Conservation (phyloP, 441 rosid species). For the Euphorbia corollata region DNA sequence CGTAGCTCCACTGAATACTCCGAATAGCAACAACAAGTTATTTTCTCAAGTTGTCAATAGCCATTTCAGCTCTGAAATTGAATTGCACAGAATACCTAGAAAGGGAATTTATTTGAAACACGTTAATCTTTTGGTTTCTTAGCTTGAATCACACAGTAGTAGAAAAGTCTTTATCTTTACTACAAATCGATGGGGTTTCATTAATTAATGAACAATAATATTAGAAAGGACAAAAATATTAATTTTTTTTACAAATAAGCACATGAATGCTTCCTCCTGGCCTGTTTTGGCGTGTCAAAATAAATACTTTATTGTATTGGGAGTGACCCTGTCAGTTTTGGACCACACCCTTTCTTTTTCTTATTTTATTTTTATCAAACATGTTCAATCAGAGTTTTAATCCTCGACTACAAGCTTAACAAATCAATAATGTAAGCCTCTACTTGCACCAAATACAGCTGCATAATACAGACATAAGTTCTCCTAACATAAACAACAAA, state of each 20-base stretch:
- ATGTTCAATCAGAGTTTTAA: no score
- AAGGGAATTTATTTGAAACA: not conserved
- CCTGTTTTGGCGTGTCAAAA: not conserved
- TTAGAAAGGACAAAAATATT: not conserved
- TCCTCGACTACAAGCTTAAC: no score
- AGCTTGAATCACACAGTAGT: no score
- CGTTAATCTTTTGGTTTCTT: no score
- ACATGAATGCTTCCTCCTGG: not conserved
- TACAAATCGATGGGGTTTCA: not conserved
- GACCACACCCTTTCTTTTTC: no score
- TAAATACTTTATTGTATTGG: not conserved
- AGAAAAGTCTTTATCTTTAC: not conserved
- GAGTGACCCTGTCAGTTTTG: not conserved
- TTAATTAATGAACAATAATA: constrained; percentile 3
- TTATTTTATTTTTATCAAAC: no score
- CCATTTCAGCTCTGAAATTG: constrained; percentile 30
- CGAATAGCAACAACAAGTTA: constrained; percentile 71
- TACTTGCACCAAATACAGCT: no score
- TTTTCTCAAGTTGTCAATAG: constrained; percentile 48
- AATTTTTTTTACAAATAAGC: not conserved
- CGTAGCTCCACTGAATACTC: constrained; percentile 81
- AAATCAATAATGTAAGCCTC: no score
- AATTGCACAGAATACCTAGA: not conserved
- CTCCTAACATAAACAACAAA: no score
- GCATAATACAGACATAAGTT: no score